Percentiles rank a stretch among this genome's conserved stretches.
Evolutionary conservation across 345 rosid species (phyloP).

Genomic region (Ceriops tagal): DNA sequence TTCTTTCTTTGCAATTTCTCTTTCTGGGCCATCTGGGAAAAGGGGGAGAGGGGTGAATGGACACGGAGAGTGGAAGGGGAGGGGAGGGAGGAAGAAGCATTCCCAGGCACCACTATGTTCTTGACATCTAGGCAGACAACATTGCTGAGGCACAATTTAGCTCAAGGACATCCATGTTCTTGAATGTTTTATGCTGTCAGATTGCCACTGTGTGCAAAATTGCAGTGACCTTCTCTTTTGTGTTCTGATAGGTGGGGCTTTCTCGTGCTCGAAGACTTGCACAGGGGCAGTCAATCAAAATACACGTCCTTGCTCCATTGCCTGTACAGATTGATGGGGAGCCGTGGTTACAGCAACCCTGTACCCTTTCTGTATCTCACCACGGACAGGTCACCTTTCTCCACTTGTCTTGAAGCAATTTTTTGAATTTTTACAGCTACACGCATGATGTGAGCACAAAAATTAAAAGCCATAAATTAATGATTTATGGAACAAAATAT

Average conservation of each 20-base stretch:
- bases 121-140: conserved; percentile 4
- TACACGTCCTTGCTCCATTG: conserved; percentile 69
- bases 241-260: conserved; percentile 67
- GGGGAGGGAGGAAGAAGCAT: too few relatives aligned
- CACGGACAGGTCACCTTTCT: conserved; percentile 76
- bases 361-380: conserved; percentile 74
- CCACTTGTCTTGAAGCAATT: not conserved
- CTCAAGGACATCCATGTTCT: not conserved
- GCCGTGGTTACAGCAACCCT: conserved; percentile 88
- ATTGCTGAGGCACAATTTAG: not conserved
- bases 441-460: too few relatives aligned
- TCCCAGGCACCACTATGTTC: not conserved
- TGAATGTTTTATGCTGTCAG: not conserved
- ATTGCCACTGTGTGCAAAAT: not conserved
- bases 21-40: not conserved
- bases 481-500: too few relatives aligned
- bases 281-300: conserved; percentile 87
- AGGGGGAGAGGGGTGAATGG: too few relatives aligned
- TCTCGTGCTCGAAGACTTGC: conserved; percentile 95
- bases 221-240: conserved; percentile 13
- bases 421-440: too few relatives aligned
- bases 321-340: conserved; percentile 98
- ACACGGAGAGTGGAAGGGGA: too few relatives aligned
- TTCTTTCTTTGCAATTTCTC: not conserved
- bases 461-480: too few relatives aligned